Evolutionary conservation across 495 filamentous ascomycete species (phyloP).

Genomic region (Talaromyces trachyspermus): DNA sequence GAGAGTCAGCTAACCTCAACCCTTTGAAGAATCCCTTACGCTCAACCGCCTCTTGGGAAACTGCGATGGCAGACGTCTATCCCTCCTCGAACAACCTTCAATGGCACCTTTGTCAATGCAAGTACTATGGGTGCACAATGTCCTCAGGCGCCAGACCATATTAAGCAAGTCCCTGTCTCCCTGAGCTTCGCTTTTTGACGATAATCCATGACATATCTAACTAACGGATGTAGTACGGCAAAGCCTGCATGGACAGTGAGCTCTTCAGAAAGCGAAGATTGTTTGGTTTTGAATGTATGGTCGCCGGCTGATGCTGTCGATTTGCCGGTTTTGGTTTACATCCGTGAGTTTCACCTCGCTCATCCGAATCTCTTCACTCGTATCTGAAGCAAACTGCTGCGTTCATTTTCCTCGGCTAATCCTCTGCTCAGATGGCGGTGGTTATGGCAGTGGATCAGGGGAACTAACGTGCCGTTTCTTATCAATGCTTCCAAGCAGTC

Average conservation of each 20-base stretch:
- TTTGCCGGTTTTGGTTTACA: slow-evolving; percentile 44
- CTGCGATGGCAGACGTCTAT: slow-evolving; percentile 39
- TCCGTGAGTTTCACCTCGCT: slow-evolving; percentile 18
- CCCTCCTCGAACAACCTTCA: slow-evolving; percentile 34
- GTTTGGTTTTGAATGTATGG: slow-evolving; percentile 45
- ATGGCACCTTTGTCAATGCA: slow-evolving; percentile 21
- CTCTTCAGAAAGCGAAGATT: slow-evolving; percentile 44
- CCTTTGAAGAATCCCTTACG: slow-evolving; percentile 41
- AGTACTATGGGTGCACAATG: slow-evolving; percentile 1
- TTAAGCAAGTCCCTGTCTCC: background rate
- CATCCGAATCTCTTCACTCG: no score
- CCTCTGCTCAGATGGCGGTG: slow-evolving; percentile 33
- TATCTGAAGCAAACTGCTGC: no score
- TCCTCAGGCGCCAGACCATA: slow-evolving; percentile 2
- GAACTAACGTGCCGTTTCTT: slow-evolving; percentile 11
- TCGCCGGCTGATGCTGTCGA: slow-evolving; percentile 25
- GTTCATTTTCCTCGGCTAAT: no score
- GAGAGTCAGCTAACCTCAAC: slow-evolving; percentile 12
- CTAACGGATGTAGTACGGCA: slow-evolving; percentile 29
- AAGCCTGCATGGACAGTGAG: slow-evolving; percentile 21
- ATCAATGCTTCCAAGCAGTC: slow-evolving; percentile 10
- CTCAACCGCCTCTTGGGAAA: slow-evolving; percentile 37
- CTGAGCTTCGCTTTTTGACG: no score
- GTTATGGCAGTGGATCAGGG: slow-evolving; percentile 22
- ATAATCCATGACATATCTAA: no score